Conservation (phyloP, 2,329 filamentous ascomycete genomes). For the Phyllosticta capitalensis region DNA sequence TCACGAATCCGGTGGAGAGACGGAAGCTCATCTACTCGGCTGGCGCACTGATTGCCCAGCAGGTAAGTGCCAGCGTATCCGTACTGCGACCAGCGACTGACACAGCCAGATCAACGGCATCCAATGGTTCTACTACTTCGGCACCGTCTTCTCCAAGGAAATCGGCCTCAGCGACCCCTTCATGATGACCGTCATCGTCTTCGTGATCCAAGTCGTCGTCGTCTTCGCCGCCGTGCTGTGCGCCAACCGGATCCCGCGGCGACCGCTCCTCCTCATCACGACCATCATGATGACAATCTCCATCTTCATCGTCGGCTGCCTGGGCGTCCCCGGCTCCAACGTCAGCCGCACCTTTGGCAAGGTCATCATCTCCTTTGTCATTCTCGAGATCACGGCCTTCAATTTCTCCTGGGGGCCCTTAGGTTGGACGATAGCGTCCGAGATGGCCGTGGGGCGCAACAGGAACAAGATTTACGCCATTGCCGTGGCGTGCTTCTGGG, state of each 20-base stretch:
- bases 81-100: neutral
- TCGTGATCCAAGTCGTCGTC: conserved; percentile 36
- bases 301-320: conserved; percentile 34
- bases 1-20: conserved; percentile 37
- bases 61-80: neutral
- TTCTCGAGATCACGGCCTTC: conserved; percentile 36
- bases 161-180: conserved; percentile 36
- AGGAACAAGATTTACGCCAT: conserved; percentile 38
- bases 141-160: conserved; percentile 34
- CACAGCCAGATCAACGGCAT: conserved; percentile 38
- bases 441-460: conserved; percentile 41
- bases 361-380: conserved; percentile 34
- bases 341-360: conserved; percentile 25
- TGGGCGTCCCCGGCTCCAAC: conserved; percentile 27
- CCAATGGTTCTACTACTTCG: conserved; percentile 39
- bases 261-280: conserved; percentile 31
- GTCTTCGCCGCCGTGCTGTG: conserved; percentile 31
- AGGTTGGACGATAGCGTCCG: conserved; percentile 33
- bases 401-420: conserved; percentile 38
- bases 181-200: conserved; percentile 34
- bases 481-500: conserved; percentile 36
- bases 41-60: conserved; percentile 37
- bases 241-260: conserved; percentile 33
- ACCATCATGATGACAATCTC: conserved; percentile 32
- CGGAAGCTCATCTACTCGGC: conserved; percentile 38